Evolutionary conservation across 768 basidiomycete genomes (phyloP).

Genomic region (Pleurotus cornucopiae): DNA sequence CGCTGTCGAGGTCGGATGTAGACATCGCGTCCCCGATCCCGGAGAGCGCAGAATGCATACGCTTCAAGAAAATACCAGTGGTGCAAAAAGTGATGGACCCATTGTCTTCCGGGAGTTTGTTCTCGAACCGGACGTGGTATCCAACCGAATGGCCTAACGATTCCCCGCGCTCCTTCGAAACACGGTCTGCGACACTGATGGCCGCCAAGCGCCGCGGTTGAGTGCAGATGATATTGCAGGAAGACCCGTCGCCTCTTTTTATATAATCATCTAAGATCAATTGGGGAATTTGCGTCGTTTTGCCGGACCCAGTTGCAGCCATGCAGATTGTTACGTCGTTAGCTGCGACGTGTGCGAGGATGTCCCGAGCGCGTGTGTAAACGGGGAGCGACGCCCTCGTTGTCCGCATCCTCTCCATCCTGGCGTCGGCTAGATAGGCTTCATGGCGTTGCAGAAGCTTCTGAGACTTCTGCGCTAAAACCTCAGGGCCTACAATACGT

Average conservation of each 20-base stretch:
- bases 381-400: constrained; percentile 73
- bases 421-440: constrained; percentile 57
- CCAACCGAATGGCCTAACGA: constrained; percentile 68
- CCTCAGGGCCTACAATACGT: constrained; percentile 15
- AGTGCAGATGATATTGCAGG: constrained; percentile 89
- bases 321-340: constrained; percentile 88
- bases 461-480: constrained; percentile 50
- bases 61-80: constrained; percentile 83
- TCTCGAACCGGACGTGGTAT: constrained; percentile 90
- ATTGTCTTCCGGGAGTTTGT: constrained; percentile 70
- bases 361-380: constrained; percentile 57
- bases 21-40: constrained; percentile 22
- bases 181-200: constrained; percentile 86
- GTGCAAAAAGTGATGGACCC: constrained; percentile 93
- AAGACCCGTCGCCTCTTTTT: constrained; percentile 69
- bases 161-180: constrained; percentile 85
- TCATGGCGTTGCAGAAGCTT: constrained; percentile 50
- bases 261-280: constrained; percentile 85
- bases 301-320: constrained; percentile 89
- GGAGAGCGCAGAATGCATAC: constrained; percentile 71
- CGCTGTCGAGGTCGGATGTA: constrained; percentile 54
- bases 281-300: constrained; percentile 94
- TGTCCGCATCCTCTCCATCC: constrained; percentile 60
- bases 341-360: constrained; percentile 63
- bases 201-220: constrained; percentile 92